These are phyloP conservation scores for Ormosia emarginata DNA, from an alignment of 306 rosid species.

Conservation along the genomic window DNA sequence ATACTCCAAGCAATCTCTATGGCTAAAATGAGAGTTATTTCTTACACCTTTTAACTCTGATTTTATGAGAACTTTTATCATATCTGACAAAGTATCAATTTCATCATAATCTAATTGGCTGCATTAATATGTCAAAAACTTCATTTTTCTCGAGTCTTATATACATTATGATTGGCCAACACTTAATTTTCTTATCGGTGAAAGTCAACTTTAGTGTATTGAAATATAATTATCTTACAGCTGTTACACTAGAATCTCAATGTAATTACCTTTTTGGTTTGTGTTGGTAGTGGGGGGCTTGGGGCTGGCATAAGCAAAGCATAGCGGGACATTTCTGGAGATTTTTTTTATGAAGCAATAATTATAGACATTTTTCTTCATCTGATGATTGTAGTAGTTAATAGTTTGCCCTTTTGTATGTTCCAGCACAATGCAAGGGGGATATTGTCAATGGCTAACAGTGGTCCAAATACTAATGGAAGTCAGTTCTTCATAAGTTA, in stretches of 20 bases:
- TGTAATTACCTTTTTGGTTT: not conserved
- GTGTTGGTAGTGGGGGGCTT: not conserved
- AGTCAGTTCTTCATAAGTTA: constrained; percentile 82
- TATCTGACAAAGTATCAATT: not conserved
- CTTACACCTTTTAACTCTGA: not conserved
- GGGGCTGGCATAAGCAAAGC: not conserved
- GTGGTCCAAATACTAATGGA: constrained; percentile 96
- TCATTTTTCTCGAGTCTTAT: not conserved
- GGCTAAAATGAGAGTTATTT: not conserved
- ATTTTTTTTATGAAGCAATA: not conserved
- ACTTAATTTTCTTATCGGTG: not conserved
- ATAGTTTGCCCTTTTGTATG: constrained; percentile 12
- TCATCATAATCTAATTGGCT: not conserved
- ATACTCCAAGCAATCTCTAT: not conserved
- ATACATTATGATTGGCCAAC: not conserved
- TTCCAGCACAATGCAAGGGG: constrained; percentile 95
- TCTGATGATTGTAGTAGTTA: not conserved
- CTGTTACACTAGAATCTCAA: not conserved
- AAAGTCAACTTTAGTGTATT: not conserved
- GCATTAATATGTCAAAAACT: not conserved
- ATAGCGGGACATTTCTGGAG: not conserved
- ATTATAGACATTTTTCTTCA: not conserved
- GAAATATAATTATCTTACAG: not conserved
- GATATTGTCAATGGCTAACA: constrained; percentile 84
- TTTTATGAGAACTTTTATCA: not conserved